Percentiles rank a stretch among this genome's conserved stretches.
These are phyloP conservation scores for Diaporthe sp. DNA, from an alignment of 2,329 filamentous ascomycete species.

Conservation along the genomic window DNA sequence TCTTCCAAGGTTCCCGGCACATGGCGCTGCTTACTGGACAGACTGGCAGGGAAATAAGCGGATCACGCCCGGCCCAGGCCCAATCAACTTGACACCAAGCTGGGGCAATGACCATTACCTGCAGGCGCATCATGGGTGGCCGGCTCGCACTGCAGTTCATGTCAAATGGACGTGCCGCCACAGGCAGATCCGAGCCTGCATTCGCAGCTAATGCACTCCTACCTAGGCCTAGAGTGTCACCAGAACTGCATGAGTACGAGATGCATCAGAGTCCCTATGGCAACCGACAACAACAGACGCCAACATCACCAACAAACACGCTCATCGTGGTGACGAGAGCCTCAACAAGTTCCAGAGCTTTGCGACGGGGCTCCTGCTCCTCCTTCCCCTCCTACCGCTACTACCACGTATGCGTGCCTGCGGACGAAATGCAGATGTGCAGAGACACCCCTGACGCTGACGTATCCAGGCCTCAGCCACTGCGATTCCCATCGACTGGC, in stretches of 20 bases:
- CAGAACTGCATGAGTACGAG: constrained; percentile 10
- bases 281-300: constrained; percentile 5
- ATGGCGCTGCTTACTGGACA: constrained; percentile 7
- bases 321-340: not conserved
- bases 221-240: not conserved
- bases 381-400: not conserved
- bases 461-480: constrained; percentile 30
- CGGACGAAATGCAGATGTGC: constrained; percentile 13
- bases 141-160: constrained; percentile 18
- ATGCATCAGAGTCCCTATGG: constrained; percentile 7
- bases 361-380: not conserved
- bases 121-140: constrained; percentile 14
- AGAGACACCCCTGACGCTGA: constrained; percentile 9
- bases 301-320: not conserved
- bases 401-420: not conserved
- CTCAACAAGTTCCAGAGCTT: not conserved
- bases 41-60: constrained; percentile 24
- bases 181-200: not conserved
- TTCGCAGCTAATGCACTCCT: constrained; percentile 34
- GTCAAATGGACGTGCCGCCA: constrained; percentile 19
- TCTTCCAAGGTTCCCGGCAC: constrained; percentile 23
- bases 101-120: constrained; percentile 23
- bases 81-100: constrained; percentile 35
- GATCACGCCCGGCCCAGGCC: not conserved
- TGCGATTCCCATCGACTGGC: not conserved